Evolutionary conservation across 2,329 filamentous ascomycete genomes (phyloP).

Genomic region (Leptographium radiaticola): DNA sequence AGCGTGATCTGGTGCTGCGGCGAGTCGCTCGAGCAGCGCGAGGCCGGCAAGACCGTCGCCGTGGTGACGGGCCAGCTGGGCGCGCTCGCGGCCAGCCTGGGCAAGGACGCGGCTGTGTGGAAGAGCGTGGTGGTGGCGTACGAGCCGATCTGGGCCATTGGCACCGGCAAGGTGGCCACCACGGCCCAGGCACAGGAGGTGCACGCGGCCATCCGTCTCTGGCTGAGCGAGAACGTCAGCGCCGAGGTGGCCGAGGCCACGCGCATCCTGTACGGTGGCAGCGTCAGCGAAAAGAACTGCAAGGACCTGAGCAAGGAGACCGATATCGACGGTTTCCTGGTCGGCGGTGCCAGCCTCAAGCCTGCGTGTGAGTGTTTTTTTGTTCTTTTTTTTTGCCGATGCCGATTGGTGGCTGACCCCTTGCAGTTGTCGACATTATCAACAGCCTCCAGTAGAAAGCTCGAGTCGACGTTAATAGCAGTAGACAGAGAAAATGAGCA

Average conservation of each 20-base stretch:
- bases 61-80: conserved; percentile 77
- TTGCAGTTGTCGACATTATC: conserved; percentile 45
- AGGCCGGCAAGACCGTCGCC: conserved; percentile 71
- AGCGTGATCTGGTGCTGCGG: conserved; percentile 95
- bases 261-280: conserved; percentile 91
- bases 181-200: conserved; percentile 88
- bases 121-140: conserved; percentile 91
- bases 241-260: conserved; percentile 70
- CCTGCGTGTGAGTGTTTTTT: conserved; percentile 60
- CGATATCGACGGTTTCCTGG: conserved; percentile 96
- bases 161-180: conserved; percentile 86
- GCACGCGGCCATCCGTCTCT: conserved; percentile 80
- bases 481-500: neutral
- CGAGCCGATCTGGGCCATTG: conserved; percentile 95
- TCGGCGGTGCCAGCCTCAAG: conserved; percentile 93
- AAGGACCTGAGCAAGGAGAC: conserved; percentile 78
- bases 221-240: conserved; percentile 68
- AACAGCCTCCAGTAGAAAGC: conserved; percentile 37
- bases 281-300: conserved; percentile 97
- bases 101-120: conserved; percentile 52
- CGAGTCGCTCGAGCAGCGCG: conserved; percentile 87
- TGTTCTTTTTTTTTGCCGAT: neutral
- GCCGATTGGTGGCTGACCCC: conserved; percentile 1
- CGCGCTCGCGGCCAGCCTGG: conserved; percentile 57
- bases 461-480: neutral